phyloP scores from a whole-genome alignment of 768 basidiomycete species.

The Russula vinacea region DNA sequence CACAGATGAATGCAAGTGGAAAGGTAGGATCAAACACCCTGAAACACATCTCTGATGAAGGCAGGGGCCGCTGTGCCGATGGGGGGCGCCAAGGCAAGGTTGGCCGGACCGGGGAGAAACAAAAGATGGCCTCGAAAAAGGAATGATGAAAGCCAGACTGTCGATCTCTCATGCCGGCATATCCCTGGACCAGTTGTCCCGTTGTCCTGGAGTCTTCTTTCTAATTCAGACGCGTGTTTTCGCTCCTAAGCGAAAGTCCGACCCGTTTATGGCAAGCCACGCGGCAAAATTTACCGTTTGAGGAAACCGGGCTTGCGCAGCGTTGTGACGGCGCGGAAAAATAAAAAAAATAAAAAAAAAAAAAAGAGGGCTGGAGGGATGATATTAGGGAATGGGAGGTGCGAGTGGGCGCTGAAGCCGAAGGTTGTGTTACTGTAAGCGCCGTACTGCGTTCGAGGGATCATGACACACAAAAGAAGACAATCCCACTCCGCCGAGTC shows the following conservation, averaged over 20 bases:
- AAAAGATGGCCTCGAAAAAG: conserved; percentile 24
- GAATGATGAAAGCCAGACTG: conserved; percentile 27
- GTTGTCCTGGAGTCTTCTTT: conserved; percentile 21
- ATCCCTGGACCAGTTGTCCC: neutral
- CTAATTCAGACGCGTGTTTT: neutral
- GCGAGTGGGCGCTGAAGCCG: no score
- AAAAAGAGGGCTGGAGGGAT: neutral
- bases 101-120: conserved; percentile 15
- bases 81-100: no score
- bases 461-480: neutral
- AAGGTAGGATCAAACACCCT: neutral
- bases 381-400: neutral
- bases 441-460: neutral
- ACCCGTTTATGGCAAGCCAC: neutral
- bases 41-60: neutral
- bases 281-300: conserved; percentile 1
- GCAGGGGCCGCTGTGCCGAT: neutral
- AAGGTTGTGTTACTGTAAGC: no score
- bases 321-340: neutral
- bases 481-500: neutral
- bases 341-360: neutral
- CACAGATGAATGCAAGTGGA: conserved; percentile 1
- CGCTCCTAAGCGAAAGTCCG: conserved; percentile 14
- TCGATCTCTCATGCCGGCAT: conserved; percentile 28
- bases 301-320: conserved; percentile 9